phyloP scores from a whole-genome alignment of 192 early-diverging fungal species.

The Coemansia sp. region DNA sequence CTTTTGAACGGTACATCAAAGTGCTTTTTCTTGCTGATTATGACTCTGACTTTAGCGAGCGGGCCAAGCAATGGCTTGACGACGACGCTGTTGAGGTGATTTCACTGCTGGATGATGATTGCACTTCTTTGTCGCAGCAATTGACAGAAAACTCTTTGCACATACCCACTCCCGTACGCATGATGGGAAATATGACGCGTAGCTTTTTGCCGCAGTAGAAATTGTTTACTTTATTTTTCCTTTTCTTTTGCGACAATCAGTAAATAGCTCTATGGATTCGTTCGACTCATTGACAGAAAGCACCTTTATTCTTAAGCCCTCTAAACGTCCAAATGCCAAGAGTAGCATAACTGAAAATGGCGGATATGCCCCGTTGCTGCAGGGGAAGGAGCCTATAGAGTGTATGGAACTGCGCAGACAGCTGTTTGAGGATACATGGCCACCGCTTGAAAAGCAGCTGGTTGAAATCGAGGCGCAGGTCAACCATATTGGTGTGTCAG shows the following conservation, averaged over 20 bases:
- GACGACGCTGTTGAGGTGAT: conserved; percentile 34
- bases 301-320: conserved; percentile 51
- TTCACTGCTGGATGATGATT: conserved; percentile 38
- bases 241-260: conserved; percentile 4
- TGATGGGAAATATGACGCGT: conserved; percentile 38
- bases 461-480: conserved; percentile 48
- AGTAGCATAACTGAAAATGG: conserved; percentile 18
- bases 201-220: conserved; percentile 25
- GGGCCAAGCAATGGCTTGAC: conserved; percentile 29
- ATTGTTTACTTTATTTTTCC: background rate
- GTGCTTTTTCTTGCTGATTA: conserved; percentile 17
- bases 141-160: conserved; percentile 21
- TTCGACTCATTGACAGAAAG: conserved; percentile 55
- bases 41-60: conserved; percentile 15
- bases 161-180: conserved; percentile 34
- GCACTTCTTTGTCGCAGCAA: conserved; percentile 10
- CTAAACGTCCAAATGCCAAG: background rate
- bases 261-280: conserved; percentile 42
- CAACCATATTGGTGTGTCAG: conserved; percentile 57
- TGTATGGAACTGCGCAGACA: conserved; percentile 52
- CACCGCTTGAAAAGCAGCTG: conserved; percentile 39
- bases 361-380: conserved; percentile 62
- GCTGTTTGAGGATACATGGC: conserved; percentile 59
- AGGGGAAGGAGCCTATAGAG: conserved; percentile 57
- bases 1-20: conserved; percentile 31